Percentiles rank a stretch among this genome's conserved stretches.
phyloP scores from a whole-genome alignment of 1,139 yeast species.

The Saccharomyces hybrid region DNA sequence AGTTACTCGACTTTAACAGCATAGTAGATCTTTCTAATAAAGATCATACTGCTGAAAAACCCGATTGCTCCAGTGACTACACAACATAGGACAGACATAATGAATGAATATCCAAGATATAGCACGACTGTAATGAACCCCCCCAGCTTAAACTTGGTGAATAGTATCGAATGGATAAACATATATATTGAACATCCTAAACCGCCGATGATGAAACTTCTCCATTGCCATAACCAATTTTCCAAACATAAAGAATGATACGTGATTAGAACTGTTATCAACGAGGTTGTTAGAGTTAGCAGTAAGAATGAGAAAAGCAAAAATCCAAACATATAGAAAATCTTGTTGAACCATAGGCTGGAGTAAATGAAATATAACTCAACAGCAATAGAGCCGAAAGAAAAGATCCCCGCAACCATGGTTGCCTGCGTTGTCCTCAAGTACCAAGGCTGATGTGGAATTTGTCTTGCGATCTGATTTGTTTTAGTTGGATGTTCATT shows the following conservation, averaged over 20 bases:
- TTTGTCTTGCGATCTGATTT: conserved; percentile 91
- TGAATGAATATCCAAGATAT: conserved; percentile 77
- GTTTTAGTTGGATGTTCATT: conserved; percentile 66
- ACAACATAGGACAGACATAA: conserved; percentile 67
- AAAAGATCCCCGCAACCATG: conserved; percentile 81
- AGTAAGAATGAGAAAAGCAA: conserved; percentile 78
- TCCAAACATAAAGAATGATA: conserved; percentile 85
- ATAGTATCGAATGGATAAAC: conserved; percentile 71
- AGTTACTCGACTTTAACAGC: conserved; percentile 73
- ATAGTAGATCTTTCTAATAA: conserved; percentile 72
- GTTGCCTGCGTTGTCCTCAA: conserved; percentile 61
- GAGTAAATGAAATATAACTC: conserved; percentile 85
- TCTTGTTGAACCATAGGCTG: conserved; percentile 89
- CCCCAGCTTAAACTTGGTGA: conserved; percentile 62
- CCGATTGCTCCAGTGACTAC: conserved; percentile 87
- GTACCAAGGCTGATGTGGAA: conserved; percentile 87
- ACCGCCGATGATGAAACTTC: conserved; percentile 80
- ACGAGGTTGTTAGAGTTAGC: conserved; percentile 73
- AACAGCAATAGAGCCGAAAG: conserved; percentile 91
- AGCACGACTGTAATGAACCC: conserved; percentile 72
- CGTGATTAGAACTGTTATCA: conserved; percentile 72
- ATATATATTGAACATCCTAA: conserved; percentile 75
- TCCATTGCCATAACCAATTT: conserved; percentile 98
- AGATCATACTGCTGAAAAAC: conserved; percentile 62
- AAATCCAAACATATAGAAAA: conserved; percentile 97